These are phyloP conservation scores for Phlyctochytrium bullatum DNA, from an alignment of 192 early-diverging fungal genomes.

Conservation along the genomic window DNA sequence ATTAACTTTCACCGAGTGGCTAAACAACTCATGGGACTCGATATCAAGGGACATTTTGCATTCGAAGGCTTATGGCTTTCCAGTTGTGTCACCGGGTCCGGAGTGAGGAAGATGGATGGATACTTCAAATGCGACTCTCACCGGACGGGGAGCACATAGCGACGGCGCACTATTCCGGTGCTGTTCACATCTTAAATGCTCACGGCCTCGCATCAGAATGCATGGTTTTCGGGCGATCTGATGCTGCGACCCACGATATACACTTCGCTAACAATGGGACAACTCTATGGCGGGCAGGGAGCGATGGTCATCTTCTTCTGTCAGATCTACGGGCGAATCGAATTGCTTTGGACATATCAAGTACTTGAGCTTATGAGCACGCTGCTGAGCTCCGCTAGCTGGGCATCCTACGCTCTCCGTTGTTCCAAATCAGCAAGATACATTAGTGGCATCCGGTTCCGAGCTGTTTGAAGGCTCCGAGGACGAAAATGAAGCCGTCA, in stretches of 20 bases:
- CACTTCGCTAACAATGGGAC: conserved; percentile 11
- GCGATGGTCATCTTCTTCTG: conserved; percentile 20
- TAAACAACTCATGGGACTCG: too few species aligned
- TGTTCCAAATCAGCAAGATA: not conserved
- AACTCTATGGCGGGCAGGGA: conserved; percentile 20
- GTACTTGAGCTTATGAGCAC: conserved; percentile 4
- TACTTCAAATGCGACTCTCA: not conserved
- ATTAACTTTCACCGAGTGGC: too few species aligned
- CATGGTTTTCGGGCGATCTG: not conserved
- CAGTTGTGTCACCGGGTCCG: too few species aligned
- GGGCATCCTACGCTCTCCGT: too few species aligned
- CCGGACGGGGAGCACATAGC: not conserved
- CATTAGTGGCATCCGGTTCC: conserved; percentile 36
- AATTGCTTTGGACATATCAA: conserved; percentile 5
- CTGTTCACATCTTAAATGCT: not conserved
- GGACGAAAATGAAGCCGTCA: conserved; percentile 40
- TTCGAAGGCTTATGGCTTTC: too few species aligned
- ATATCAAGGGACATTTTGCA: too few species aligned
- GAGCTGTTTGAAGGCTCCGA: conserved; percentile 28
- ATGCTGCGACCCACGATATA: conserved; percentile 14
- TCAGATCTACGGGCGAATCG: conserved; percentile 30
- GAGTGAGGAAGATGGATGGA: conserved; percentile 5
- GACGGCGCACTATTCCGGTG: not conserved
- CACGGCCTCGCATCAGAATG: not conserved
- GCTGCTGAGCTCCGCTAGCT: not conserved